Evolutionary conservation across 2,329 filamentous ascomycete genomes (phyloP), one percentile per base, ranked within the genome.

Genomic region (Dothideomycetes sp.): DNA sequence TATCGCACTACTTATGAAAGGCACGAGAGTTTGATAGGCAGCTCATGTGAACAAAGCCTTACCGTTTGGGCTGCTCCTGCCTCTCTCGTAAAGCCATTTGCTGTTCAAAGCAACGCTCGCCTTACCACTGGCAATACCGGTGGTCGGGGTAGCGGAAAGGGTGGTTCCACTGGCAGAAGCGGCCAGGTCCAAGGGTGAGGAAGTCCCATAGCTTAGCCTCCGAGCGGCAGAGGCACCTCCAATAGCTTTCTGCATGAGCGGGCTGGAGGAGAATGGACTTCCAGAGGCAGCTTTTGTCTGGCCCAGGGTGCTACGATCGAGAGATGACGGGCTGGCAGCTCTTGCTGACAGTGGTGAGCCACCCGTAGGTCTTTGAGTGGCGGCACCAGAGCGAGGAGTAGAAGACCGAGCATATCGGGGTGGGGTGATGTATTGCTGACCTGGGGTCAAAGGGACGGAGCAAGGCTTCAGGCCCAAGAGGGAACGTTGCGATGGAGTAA

Each of bases 71-170:
- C 57, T 77, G 58, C 57, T 78, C 66, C 52, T 55, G 14, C 83
- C 81, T 62, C 79, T 84, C 61, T 95, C 86, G 56, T 94, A 96
- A 44, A 95, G 62, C 89, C 89, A 96, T 64, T 91, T 94, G 65
- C 79, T 94, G 61, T 89, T 95, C 55, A 95, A 56, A 1, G 79
- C 78, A 38, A 93, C 77, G 48, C 77, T 87, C 31, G 80, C 79
- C 41, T 51, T 51, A 16, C 77, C 73, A 64, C 82, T 86, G 29
- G 73, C 70, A 4, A 68, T 63, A 4, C 64, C 64, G 1, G 84
- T 83, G 47, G 79, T 88, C 1, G 84, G 83, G 14, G 81, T 80
- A 11, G 73, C 69, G 2, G 81, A 77, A 1, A 41, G 65, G 70
- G 30, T n/a, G n/a, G n/a, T n/a, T n/a, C n/a, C 64, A 61, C 4